A percentile compares a stretch with the other conserved stretches of the same genome.
These are phyloP conservation scores for Phoma sp. DNA, from an alignment of 2,329 filamentous ascomycete genomes.

Conservation along the genomic window DNA sequence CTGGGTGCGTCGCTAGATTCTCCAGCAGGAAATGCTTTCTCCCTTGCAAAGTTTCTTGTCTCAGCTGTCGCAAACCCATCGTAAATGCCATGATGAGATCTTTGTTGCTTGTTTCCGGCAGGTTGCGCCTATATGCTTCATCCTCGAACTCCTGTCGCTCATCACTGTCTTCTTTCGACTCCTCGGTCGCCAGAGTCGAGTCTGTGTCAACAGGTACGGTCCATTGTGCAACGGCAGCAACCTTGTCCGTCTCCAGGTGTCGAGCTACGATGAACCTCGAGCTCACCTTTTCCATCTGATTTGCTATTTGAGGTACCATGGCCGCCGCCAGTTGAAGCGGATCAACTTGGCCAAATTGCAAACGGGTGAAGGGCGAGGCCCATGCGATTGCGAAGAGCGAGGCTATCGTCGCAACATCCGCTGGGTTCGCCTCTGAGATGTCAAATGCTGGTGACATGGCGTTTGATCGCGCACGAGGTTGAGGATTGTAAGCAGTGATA, in stretches of 20 bases:
- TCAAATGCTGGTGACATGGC: too few species aligned
- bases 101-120: constrained; percentile 37
- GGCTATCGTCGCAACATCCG: constrained; percentile 31
- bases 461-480: too few species aligned
- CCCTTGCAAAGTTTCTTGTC: constrained; percentile 19
- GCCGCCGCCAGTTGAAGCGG: constrained; percentile 17
- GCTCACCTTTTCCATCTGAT: constrained; percentile 21
- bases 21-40: constrained; percentile 31
- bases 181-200: background rate
- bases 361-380: constrained; percentile 34
- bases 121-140: constrained; percentile 24
- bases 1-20: constrained; percentile 38
- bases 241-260: constrained; percentile 2
- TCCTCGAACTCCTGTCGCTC: constrained; percentile 36
- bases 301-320: constrained; percentile 33
- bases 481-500: too few species aligned
- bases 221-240: constrained; percentile 41
- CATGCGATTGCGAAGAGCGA: constrained; percentile 36
- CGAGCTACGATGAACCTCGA: constrained; percentile 26
- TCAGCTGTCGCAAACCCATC: constrained; percentile 20
- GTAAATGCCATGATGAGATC: constrained; percentile 35
- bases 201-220: constrained; percentile 15
- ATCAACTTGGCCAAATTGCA: constrained; percentile 39
- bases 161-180: constrained; percentile 25
- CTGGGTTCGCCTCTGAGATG: constrained; percentile 18